These are phyloP conservation scores for Sherardia arvensis DNA, from an alignment of 257 asterid species.

Conservation along the genomic window DNA sequence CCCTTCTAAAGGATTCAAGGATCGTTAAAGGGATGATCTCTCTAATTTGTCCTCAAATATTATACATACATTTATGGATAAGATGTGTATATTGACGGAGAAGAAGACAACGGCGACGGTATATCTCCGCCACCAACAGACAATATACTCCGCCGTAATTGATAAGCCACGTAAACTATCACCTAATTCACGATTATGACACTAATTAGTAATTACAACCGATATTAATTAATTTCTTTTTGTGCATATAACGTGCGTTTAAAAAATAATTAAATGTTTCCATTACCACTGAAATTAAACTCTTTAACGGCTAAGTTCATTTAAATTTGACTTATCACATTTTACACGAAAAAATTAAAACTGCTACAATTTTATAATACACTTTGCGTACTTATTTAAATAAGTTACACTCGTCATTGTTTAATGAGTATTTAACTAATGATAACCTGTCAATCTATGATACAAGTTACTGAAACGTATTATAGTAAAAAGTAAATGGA, in stretches of 20 bases:
- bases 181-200: neutral
- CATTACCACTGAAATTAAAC: neutral
- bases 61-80: neutral
- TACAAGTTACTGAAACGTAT: too few species aligned
- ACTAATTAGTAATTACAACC: neutral
- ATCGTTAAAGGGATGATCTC: neutral
- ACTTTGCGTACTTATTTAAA: too few species aligned
- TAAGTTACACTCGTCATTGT: too few species aligned
- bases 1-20: neutral
- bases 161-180: neutral
- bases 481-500: too few species aligned
- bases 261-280: neutral
- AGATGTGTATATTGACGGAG: neutral
- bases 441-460: too few species aligned
- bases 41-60: neutral
- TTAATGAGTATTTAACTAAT: too few species aligned
- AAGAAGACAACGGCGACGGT: neutral
- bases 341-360: too few species aligned
- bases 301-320: neutral
- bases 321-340: too few species aligned
- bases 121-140: neutral
- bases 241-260: neutral
- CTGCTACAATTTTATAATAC: too few species aligned
- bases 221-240: too few species aligned
- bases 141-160: neutral